A percentile compares a stretch with the other conserved stretches of the same genome.
These are phyloP conservation scores for Allium cepa DNA, from an alignment of 106 monocot species.

Conservation along the genomic window DNA sequence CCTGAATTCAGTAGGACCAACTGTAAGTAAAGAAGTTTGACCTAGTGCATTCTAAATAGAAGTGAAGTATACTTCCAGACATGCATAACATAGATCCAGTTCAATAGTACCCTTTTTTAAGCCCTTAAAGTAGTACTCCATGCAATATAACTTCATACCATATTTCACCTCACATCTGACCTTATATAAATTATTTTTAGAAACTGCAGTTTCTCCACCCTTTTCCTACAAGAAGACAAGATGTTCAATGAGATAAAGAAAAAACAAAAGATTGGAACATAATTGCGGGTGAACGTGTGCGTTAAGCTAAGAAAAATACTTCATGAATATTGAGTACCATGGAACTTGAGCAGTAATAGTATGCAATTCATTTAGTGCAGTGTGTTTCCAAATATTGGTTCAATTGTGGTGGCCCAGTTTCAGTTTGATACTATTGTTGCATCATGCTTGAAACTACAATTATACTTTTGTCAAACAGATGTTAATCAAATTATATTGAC, in stretches of 20 bases:
- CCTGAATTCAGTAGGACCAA: slow-evolving; percentile 24
- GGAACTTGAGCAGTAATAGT: too few species aligned
- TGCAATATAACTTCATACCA: slow-evolving; percentile 56
- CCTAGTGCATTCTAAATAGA: neutral
- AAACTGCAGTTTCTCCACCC: slow-evolving; percentile 57
- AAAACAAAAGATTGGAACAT: neutral
- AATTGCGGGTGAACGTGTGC: too few species aligned
- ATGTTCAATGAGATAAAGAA: neutral
- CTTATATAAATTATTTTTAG: slow-evolving; percentile 43
- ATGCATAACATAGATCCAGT: neutral
- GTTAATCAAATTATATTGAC: neutral
- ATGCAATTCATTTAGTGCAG: too few species aligned
- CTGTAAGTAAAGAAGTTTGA: slow-evolving; percentile 2
- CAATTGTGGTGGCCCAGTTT: too few species aligned
- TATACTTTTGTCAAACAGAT: too few species aligned
- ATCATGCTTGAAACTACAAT: too few species aligned
- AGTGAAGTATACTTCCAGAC: neutral
- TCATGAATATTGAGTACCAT: too few species aligned
- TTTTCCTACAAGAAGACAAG: slow-evolving; percentile 50
- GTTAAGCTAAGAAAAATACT: too few species aligned
- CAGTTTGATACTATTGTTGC: too few species aligned
- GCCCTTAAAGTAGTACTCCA: slow-evolving; percentile 82
- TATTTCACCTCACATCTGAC: slow-evolving; percentile 76
- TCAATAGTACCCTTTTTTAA: slow-evolving; percentile 25
- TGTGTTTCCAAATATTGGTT: too few species aligned